Percentiles rank a stretch among this genome's conserved stretches.
Evolutionary conservation across 805 yeast genomes (phyloP).

Genomic region (Clavispora carvajalis): DNA sequence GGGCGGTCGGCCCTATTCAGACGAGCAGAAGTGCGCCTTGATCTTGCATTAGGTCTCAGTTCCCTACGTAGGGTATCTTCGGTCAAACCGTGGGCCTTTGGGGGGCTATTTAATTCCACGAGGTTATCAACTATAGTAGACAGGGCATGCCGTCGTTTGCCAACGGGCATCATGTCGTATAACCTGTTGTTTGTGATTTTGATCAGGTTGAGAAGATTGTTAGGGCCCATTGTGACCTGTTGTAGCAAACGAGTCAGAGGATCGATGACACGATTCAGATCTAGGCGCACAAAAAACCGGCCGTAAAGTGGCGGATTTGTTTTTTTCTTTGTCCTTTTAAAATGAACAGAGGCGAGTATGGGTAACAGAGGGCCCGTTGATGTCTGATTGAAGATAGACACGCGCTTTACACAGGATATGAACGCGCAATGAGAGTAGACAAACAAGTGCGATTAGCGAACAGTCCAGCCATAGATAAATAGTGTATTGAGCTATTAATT

Average conservation of each 20-base stretch:
- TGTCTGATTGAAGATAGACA: not conserved
- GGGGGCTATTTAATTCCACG: not conserved
- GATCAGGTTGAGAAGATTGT: slow-evolving; percentile 12
- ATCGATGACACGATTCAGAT: not conserved
- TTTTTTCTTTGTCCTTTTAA: not conserved
- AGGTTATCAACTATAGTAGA: not conserved
- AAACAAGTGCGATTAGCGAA: too few relatives aligned
- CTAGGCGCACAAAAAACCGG: not conserved
- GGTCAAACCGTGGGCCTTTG: not conserved
- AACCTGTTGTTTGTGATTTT: slow-evolving; percentile 15
- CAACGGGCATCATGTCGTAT: slow-evolving; percentile 12
- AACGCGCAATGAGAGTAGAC: not conserved
- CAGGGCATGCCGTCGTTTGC: slow-evolving; percentile 9
- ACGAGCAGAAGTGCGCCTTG: not conserved
- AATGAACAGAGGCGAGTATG: not conserved
- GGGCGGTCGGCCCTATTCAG: not conserved
- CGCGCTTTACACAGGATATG: not conserved
- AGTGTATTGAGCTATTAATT: not conserved
- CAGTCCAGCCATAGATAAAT: not conserved
- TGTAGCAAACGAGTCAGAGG: not conserved
- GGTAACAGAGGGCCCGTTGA: not conserved
- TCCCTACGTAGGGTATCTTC: not conserved
- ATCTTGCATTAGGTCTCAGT: not conserved
- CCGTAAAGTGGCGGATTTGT: not conserved
- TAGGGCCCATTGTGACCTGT: slow-evolving; percentile 1